Evolutionary conservation across 768 basidiomycete genomes (phyloP).

Genomic region (Pholiota molesta): DNA sequence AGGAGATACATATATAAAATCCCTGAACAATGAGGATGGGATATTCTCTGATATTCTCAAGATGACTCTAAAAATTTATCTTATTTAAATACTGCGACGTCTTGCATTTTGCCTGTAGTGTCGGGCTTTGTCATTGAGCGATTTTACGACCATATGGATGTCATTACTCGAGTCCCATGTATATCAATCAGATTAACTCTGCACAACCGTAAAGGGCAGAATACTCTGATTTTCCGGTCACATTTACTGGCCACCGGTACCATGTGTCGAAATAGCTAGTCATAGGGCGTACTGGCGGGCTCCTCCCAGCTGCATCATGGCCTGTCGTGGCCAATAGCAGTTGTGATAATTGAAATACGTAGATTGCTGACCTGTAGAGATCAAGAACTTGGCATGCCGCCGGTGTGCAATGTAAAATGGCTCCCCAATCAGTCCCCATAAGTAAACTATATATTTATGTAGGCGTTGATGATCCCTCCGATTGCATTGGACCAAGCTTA

Average conservation of each 20-base stretch:
- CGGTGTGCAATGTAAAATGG: neutral
- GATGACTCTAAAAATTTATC: neutral
- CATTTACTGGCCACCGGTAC: neutral
- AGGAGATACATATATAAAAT: neutral
- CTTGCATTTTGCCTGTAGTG: neutral
- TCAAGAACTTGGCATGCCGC: neutral
- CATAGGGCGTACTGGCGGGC: neutral
- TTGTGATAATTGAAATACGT: neutral
- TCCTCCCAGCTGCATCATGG: neutral
- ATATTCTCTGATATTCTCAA: neutral
- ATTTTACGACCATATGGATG: neutral
- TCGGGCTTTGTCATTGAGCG: neutral
- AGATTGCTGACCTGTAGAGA: neutral
- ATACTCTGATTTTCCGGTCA: constrained; percentile 3
- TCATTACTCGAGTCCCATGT: neutral
- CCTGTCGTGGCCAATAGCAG: neutral
- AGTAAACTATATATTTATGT: too few relatives aligned
- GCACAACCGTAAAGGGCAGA: neutral
- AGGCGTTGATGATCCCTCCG: too few relatives aligned
- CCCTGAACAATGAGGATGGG: neutral
- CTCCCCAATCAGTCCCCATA: too few relatives aligned
- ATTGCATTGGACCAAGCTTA: too few relatives aligned
- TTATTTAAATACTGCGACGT: neutral
- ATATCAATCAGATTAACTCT: neutral
- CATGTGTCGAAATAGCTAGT: neutral